A percentile compares a stretch with the other conserved stretches of the same genome.
Evolutionary conservation across 148 eudicot genomes (phyloP).

Genomic region (Rhododendron vialii): DNA sequence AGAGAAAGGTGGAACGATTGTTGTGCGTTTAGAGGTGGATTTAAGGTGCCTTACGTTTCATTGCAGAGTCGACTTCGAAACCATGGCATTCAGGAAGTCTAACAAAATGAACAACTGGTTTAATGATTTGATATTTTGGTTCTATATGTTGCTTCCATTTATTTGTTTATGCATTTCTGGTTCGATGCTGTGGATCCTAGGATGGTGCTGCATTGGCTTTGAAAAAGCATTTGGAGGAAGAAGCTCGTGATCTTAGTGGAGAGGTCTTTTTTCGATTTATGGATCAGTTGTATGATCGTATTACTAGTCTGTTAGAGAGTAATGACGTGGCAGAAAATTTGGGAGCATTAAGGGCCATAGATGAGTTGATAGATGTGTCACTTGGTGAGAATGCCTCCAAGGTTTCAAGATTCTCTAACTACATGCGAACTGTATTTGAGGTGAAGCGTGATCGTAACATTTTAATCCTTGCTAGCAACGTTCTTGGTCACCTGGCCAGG

Average conservation of each 20-base stretch:
- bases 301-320: slow-evolving; percentile 69
- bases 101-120: neutral
- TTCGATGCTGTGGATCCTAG: slow-evolving; percentile 25
- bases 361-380: slow-evolving; percentile 82
- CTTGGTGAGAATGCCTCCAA: slow-evolving; percentile 90
- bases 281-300: slow-evolving; percentile 89
- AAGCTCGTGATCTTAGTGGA: slow-evolving; percentile 76
- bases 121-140: neutral
- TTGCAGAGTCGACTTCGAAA: neutral
- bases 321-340: slow-evolving; percentile 79
- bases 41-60: neutral
- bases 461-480: slow-evolving; percentile 78
- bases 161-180: neutral
- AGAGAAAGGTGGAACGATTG: neutral
- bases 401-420: slow-evolving; percentile 75
- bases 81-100: neutral
- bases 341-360: slow-evolving; percentile 92
- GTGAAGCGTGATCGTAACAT: slow-evolving; percentile 81
- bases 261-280: slow-evolving; percentile 91
- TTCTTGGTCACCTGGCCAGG: slow-evolving; percentile 89
- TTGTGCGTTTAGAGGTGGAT: neutral
- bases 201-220: slow-evolving; percentile 83
- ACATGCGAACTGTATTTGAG: slow-evolving; percentile 81
- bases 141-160: neutral
- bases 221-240: slow-evolving; percentile 82